Base-by-base conservation (phyloP, 345 rosid species). In the Garcia nutans region DNA sequence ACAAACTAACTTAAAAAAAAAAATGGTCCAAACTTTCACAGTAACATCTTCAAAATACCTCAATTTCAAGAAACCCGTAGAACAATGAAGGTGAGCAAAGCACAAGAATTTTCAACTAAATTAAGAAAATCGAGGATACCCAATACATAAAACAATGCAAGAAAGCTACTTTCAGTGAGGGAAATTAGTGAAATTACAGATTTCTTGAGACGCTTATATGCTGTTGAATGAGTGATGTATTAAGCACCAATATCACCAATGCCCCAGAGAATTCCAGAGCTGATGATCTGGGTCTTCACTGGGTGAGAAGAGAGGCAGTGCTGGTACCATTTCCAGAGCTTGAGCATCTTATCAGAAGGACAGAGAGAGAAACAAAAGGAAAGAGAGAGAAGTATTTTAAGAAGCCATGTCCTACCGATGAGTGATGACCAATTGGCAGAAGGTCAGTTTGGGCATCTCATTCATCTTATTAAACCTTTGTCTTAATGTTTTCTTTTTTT, bases 181-280 rank as follows among this genome's bases (percentile, higher is more conserved):
- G 23, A 67, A 10, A 37, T 37, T 37, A 57, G 8, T 70, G 62
- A 42, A 71, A 68, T 82, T 72, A 86, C 91, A 69, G 79, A 56
- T 56, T 68, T 67, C 52, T 78, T 89, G 55, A 87, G 87, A 74
- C 81, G 90, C 41, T 61, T 78, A 74, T 79, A 81, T 0, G 94
- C 84, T 22, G 97, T 93, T 71, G 93, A 81, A 74, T 93, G 93
- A 68, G 97, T 93, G 88, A 90, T 85, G 88, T 77, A 89, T 77
- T 95, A 97, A 75, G 97, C 99, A 60, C 94, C 86, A 77, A 95
- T 81, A 82, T 95, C 97, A 65, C 97, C 97, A 45, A 83, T 77
- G 80, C 92, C 92, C 99, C 99, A 95, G 4, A 95, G 90, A 63
- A 91, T 74, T 16, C 97, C 99, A 20, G 97, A 95, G 86, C 97